Base-by-base conservation (phyloP, 140 eudicot genomes). In the Cichorium intybus region DNA sequence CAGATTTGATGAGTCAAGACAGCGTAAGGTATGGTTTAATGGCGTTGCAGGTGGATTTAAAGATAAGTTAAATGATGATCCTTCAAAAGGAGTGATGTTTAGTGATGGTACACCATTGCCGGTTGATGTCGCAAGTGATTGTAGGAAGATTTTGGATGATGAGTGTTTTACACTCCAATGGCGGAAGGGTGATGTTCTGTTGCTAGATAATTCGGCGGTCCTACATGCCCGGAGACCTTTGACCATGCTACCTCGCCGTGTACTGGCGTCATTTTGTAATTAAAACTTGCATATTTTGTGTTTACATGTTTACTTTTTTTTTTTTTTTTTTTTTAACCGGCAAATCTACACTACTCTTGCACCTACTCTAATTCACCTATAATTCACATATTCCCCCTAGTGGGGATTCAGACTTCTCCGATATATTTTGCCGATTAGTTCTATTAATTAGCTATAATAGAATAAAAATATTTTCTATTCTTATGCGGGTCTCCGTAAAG, bases 11-110 rank as follows among this genome's bases (percentile, higher is more conserved):
- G 70, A 80, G 39, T 51, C 63, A 11, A 78, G 93, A 58, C 60
- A 75, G 15, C 84, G 78, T 50, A 85, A 85, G 70, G 71, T 77
- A 1, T 87, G 96, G 96, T 87, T 87, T 75, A 87, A 87, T 61
- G 41, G 63, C 28, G 70, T 87, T 78, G 66, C 63, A 0, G 82
- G 85, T 15, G 66, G 78, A 78, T 55, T 74, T 22, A 50, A 43
- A 53, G 93, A 82, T 72, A 73, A 77, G 10, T 50, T 81, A 24
- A 80, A 87, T 43, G 68, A 79, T 20, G 89, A 89, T 28, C 75
- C 56, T n/a, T 66, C 74, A n/a, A 70, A 77, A 62, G 83, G 78
- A 2, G 82, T 82, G 1, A 74, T 77, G 54, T 77, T 88, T 70
- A 72, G 90, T 4, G 85, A 88, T 67, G 94, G 85, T 12, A 78